These are phyloP conservation scores for Xylaria venustula DNA, from an alignment of 495 filamentous ascomycete genomes.

Conservation along the genomic window DNA sequence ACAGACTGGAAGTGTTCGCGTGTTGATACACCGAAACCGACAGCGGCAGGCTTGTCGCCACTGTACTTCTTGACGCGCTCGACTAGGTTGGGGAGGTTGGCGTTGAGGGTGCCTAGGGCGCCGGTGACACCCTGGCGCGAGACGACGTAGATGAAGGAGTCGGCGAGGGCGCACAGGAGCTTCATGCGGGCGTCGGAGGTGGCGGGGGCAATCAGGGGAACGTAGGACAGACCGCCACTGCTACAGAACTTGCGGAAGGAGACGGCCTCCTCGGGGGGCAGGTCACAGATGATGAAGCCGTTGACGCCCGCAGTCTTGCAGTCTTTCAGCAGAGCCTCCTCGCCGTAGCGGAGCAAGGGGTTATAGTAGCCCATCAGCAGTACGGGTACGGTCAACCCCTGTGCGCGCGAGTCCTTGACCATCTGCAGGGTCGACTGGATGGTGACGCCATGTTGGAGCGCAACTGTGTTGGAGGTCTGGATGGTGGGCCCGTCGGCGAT, in stretches of 20 bases:
- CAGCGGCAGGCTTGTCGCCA: conserved; percentile 82
- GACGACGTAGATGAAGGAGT: conserved; percentile 99
- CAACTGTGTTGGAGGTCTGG: conserved; percentile 84
- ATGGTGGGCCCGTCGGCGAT: conserved; percentile 96
- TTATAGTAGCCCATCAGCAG: conserved; percentile 99
- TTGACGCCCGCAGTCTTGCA: conserved; percentile 85
- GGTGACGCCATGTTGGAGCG: conserved; percentile 85
- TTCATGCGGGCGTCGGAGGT: conserved; percentile 93
- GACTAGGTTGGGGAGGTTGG: conserved; percentile 76
- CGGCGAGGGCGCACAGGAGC: conserved; percentile 91
- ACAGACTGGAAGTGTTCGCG: conserved; percentile 89
- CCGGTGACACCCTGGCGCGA: conserved; percentile 97
- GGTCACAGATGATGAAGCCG: conserved; percentile 95
- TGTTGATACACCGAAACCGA: conserved; percentile 96
- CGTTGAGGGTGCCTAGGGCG: conserved; percentile 76
- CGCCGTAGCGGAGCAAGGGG: conserved; percentile 87
- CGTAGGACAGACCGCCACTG: conserved; percentile 80
- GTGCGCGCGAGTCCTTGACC: conserved; percentile 70
- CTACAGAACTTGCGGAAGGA: conserved; percentile 85
- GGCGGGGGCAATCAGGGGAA: conserved; percentile 90
- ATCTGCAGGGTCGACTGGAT: conserved; percentile 74
- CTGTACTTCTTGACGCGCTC: conserved; percentile 86
- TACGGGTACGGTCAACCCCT: conserved; percentile 76
- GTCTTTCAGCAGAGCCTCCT: conserved; percentile 82
- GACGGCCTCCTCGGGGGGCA: conserved; percentile 95